Percentiles rank a stretch among this genome's conserved stretches.
phyloP scores from a whole-genome alignment of 345 rosid genomes.

The Hirschfeldia incana region DNA sequence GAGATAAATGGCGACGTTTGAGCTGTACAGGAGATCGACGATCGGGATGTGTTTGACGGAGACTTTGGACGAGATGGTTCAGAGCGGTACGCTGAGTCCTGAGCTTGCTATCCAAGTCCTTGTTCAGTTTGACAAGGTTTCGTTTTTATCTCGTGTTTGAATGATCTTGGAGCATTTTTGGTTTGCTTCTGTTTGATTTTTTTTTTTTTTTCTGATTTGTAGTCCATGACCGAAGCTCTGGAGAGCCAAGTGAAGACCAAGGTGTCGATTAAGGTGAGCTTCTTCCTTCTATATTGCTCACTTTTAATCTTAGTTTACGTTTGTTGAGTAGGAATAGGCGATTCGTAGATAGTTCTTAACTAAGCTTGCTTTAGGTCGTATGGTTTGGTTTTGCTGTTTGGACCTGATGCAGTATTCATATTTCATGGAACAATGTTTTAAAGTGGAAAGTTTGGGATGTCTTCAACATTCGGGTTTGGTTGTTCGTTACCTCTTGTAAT shows the following conservation, averaged over 20 bases:
- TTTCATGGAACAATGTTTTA: not conserved
- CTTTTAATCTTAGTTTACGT: not conserved
- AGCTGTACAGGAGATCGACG: constrained; percentile 93
- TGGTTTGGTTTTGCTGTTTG: constrained; percentile 1
- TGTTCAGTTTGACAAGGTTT: constrained; percentile 90
- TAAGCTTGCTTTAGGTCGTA: not conserved
- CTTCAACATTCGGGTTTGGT: not conserved
- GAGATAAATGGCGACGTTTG: constrained; percentile 88
- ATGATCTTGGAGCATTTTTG: not conserved
- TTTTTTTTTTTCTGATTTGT: constrained; percentile 6
- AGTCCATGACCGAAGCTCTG: constrained; percentile 99
- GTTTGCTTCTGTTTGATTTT: not conserved
- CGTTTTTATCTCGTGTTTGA: constrained; percentile 36
- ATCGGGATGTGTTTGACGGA: constrained; percentile 98
- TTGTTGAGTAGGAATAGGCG: not conserved
- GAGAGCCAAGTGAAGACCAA: constrained; percentile 93
- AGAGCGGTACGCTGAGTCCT: constrained; percentile 83
- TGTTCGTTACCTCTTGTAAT: not conserved
- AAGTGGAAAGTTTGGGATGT: not conserved
- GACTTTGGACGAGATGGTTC: constrained; percentile 95
- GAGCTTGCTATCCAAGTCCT: constrained; percentile 96
- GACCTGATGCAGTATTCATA: not conserved
- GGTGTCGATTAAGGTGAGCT: constrained; percentile 74
- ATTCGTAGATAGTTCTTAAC: not conserved
- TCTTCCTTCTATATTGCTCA: not conserved